Percentiles rank a stretch among this genome's conserved stretches.
phyloP scores from a whole-genome alignment of 352 stramenopile genomes.

The Phytophthora tentaculata region DNA sequence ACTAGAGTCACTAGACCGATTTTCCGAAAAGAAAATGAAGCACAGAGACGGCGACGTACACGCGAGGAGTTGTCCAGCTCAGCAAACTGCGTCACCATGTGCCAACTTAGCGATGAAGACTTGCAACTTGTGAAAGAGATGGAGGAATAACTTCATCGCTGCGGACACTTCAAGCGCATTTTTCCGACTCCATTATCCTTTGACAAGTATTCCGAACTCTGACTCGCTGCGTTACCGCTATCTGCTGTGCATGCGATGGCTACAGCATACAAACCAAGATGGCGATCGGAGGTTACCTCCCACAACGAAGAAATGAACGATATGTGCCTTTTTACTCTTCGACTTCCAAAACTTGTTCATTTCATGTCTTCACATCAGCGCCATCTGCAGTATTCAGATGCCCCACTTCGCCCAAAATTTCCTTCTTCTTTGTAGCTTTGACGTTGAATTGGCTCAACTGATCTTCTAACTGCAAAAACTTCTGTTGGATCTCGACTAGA shows the following conservation, averaged over 20 bases:
- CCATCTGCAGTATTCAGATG: conserved; percentile 3
- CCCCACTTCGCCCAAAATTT: conserved; percentile 6
- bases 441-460: conserved; percentile 40
- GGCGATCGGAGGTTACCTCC: conserved; percentile 15
- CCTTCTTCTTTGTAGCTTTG: conserved; percentile 6
- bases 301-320: conserved; percentile 44
- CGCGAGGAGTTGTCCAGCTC: conserved; percentile 45
- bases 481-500: conserved; percentile 52
- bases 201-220: conserved; percentile 57
- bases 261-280: conserved; percentile 40
- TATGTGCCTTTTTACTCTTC: conserved; percentile 28
- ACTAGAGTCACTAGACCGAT: conserved; percentile 6
- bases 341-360: conserved; percentile 16
- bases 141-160: conserved; percentile 67
- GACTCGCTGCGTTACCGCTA: conserved; percentile 62
- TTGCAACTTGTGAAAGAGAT: conserved; percentile 60
- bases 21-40: conserved; percentile 25
- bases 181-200: conserved; percentile 69
- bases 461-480: conserved; percentile 46
- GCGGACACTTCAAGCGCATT: conserved; percentile 76
- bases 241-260: conserved; percentile 66
- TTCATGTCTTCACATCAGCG: conserved; percentile 2
- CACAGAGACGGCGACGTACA: conserved; percentile 29
- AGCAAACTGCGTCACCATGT: conserved; percentile 7
- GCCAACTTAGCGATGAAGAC: conserved; percentile 67